Conservation (phyloP, 768 basidiomycete species). For the Suillus paluster region DNA sequence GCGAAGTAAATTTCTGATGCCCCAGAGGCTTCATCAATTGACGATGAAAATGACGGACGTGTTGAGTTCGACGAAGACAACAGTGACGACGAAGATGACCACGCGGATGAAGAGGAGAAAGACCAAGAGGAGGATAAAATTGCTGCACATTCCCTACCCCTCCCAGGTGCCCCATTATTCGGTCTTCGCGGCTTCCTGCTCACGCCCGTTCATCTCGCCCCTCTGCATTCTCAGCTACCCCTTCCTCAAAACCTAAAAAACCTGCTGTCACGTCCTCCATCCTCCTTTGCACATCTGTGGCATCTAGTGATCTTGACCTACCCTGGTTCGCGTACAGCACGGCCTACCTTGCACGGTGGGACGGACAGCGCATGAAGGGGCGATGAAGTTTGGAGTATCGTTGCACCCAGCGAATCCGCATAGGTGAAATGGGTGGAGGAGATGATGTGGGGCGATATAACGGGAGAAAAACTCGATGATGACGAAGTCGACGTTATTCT, state of each 20-base stretch:
- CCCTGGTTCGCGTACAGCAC: conserved; percentile 92
- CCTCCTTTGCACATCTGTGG: conserved; percentile 94
- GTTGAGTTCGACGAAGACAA: conserved; percentile 24
- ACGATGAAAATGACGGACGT: conserved; percentile 32
- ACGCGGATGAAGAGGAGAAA: conserved; percentile 28
- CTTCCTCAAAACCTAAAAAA: conserved; percentile 33
- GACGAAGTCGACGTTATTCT: conserved; percentile 51
- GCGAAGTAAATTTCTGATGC: conserved; percentile 97
- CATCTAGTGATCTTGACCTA: conserved; percentile 96
- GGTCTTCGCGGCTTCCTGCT: conserved; percentile 93
- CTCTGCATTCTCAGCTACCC: conserved; percentile 77
- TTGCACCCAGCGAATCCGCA: conserved; percentile 81
- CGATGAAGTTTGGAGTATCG: conserved; percentile 94
- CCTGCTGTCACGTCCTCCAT: conserved; percentile 58
- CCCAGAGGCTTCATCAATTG: conserved; percentile 82
- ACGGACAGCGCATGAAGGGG: conserved; percentile 97
- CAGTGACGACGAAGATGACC: conserved; percentile 29
- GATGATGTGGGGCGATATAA: conserved; percentile 70
- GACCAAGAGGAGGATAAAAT: conserved; percentile 49
- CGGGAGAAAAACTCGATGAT: conserved; percentile 21
- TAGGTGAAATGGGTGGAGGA: conserved; percentile 92
- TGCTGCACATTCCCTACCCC: conserved; percentile 70
- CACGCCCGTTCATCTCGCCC: conserved; percentile 74
- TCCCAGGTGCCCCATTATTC: conserved; percentile 82
- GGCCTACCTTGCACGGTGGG: conserved; percentile 97